Evolutionary conservation across 2,329 filamentous ascomycete species (phyloP).

Genomic region (Ophiostoma australiae): DNA sequence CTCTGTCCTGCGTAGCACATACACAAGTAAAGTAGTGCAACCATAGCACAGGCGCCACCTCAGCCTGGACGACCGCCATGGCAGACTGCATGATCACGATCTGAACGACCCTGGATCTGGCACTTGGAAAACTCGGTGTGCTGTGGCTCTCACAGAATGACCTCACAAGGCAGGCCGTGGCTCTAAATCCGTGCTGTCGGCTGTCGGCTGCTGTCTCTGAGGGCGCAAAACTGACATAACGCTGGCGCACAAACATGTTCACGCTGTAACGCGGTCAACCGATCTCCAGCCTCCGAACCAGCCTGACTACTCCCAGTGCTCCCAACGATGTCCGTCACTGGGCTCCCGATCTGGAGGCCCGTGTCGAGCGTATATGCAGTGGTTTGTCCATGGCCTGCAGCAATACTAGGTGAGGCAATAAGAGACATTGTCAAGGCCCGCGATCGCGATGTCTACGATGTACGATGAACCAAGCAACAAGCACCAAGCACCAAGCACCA

Average conservation of each 20-base stretch:
- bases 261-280: not conserved
- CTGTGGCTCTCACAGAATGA: not conserved
- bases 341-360: not conserved
- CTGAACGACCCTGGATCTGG: not conserved
- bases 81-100: constrained; percentile 2
- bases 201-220: not conserved
- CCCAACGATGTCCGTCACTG: not conserved
- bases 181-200: not conserved
- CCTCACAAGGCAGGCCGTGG: not conserved
- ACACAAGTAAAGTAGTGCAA: not conserved
- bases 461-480: not conserved
- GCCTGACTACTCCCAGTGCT: not conserved
- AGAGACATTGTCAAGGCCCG: not conserved
- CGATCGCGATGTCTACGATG: not conserved
- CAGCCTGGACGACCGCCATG: not conserved
- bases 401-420: not conserved
- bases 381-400: not conserved
- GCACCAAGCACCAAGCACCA: not conserved
- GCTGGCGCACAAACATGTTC: not conserved
- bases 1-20: no score
- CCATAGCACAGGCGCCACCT: not conserved
- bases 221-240: not conserved
- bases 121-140: not conserved
- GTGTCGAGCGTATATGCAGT: not conserved
- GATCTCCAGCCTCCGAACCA: not conserved